A percentile compares a stretch with the other conserved stretches of the same genome.
Evolutionary conservation across 345 rosid genomes (phyloP).

Genomic region (Lenwebbia sp.): DNA sequence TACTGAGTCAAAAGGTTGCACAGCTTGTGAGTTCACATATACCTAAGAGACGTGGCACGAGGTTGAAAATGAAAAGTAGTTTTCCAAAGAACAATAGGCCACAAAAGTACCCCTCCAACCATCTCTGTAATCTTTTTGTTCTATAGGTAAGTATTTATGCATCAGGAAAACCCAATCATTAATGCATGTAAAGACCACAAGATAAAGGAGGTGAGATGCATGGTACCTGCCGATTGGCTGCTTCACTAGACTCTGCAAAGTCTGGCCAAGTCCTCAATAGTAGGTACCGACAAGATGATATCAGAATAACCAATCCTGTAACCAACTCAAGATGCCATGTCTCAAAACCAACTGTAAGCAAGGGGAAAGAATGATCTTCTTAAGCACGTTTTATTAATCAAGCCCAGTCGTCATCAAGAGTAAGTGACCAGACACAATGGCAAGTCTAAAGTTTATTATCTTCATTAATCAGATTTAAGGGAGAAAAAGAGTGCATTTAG

Average conservation of each 20-base stretch:
- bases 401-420: not conserved
- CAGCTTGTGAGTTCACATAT: not conserved
- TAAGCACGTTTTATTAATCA: not conserved
- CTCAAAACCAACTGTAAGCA: conserved; percentile 66
- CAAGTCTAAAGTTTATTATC: not conserved
- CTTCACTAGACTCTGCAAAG: conserved; percentile 76
- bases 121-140: not conserved
- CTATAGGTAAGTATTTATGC: not conserved
- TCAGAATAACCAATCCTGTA: conserved; percentile 47
- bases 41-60: not conserved
- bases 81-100: not conserved
- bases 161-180: not conserved
- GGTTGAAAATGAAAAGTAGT: not conserved
- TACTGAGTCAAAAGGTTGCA: not conserved
- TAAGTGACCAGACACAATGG: not conserved
- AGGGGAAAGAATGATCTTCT: not conserved
- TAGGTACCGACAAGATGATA: conserved; percentile 62
- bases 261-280: conserved; percentile 71
- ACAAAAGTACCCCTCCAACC: not conserved
- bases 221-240: conserved; percentile 68
- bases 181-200: not conserved
- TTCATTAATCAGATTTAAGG: not conserved
- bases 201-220: not conserved
- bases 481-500: not conserved
- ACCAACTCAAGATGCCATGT: conserved; percentile 76